Evolutionary conservation across 345 rosid species (phyloP).

Genomic region (Punica granatum): DNA sequence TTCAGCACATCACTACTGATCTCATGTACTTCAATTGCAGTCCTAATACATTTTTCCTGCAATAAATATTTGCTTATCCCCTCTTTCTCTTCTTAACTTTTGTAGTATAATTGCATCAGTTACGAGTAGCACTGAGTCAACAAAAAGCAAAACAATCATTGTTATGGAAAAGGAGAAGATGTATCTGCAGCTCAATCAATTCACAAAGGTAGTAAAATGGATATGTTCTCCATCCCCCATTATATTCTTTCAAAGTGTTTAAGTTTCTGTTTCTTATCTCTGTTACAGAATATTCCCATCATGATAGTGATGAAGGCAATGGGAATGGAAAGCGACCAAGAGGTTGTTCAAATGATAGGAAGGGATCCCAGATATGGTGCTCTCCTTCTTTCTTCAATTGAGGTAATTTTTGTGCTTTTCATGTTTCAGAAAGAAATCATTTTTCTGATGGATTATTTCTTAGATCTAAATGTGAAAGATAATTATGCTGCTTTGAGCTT

Average conservation of each 20-base stretch:
- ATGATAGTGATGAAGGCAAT: conserved; percentile 86
- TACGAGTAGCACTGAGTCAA: conserved; percentile 79
- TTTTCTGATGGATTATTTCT: neutral
- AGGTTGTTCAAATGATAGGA: conserved; percentile 90
- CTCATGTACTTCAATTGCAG: neutral
- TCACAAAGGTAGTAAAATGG: conserved; percentile 43
- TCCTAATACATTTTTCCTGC: neutral
- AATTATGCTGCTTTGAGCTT: neutral
- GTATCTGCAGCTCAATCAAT: conserved; percentile 72
- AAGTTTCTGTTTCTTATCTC: neutral
- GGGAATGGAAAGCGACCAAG: conserved; percentile 99
- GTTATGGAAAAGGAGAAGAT: conserved; percentile 85
- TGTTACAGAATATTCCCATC: conserved; percentile 56
- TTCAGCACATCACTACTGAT: neutral
- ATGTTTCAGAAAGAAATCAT: neutral
- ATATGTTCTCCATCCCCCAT: conserved; percentile 3
- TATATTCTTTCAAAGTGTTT: neutral
- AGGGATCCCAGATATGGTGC: conserved; percentile 85
- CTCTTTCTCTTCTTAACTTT: neutral
- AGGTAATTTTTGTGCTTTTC: conserved; percentile 38
- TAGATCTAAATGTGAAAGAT: neutral
- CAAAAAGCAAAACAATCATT: conserved; percentile 85
- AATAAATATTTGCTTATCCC: neutral
- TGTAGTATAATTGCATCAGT: conserved; percentile 86
- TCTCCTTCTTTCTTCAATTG: conserved; percentile 74